Evolutionary conservation across 2,329 filamentous ascomycete genomes (phyloP).

Genomic region (Plectosphaerella plurivora): DNA sequence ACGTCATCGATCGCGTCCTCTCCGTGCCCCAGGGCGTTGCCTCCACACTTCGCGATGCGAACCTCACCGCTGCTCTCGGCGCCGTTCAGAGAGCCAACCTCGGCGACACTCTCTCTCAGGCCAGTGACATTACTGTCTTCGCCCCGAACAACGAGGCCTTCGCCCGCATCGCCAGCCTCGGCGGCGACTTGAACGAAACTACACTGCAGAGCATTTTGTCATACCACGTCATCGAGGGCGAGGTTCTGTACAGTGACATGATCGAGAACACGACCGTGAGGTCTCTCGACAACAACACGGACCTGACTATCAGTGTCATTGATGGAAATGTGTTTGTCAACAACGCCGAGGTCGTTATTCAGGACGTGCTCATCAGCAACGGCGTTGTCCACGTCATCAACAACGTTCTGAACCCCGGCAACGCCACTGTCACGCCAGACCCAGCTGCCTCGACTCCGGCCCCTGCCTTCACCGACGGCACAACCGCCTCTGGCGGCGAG

Average conservation of each 20-base stretch:
- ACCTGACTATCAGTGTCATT: slow-evolving; percentile 22
- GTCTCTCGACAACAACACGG: slow-evolving; percentile 9
- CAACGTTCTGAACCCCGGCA: slow-evolving; percentile 53
- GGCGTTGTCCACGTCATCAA: slow-evolving; percentile 57
- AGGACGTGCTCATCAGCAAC: slow-evolving; percentile 47
- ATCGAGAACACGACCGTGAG: slow-evolving; percentile 12
- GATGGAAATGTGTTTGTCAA: slow-evolving; percentile 41
- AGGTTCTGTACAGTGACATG: slow-evolving; percentile 45
- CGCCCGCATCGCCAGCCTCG: slow-evolving; percentile 47
- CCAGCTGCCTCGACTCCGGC: slow-evolving; percentile 37
- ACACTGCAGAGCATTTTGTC: slow-evolving; percentile 49
- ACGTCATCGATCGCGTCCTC: slow-evolving; percentile 45
- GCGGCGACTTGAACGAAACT: slow-evolving; percentile 39
- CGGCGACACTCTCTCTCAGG: slow-evolving; percentile 31
- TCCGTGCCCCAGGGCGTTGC: slow-evolving; percentile 38
- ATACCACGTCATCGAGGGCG: slow-evolving; percentile 60
- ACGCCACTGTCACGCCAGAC: slow-evolving; percentile 37
- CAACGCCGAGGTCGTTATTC: slow-evolving; percentile 43
- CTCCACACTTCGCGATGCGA: slow-evolving; percentile 31
- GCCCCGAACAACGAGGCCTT: slow-evolving; percentile 59
- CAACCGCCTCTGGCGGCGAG: slow-evolving; percentile 34
- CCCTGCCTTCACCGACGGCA: slow-evolving; percentile 51
- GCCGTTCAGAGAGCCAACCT: slow-evolving; percentile 40
- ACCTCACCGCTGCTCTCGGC: slow-evolving; percentile 40
- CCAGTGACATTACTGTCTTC: slow-evolving; percentile 57